These are phyloP conservation scores for Paraconiothyrium brasiliense DNA, from an alignment of 2,329 filamentous ascomycete genomes.

Conservation along the genomic window DNA sequence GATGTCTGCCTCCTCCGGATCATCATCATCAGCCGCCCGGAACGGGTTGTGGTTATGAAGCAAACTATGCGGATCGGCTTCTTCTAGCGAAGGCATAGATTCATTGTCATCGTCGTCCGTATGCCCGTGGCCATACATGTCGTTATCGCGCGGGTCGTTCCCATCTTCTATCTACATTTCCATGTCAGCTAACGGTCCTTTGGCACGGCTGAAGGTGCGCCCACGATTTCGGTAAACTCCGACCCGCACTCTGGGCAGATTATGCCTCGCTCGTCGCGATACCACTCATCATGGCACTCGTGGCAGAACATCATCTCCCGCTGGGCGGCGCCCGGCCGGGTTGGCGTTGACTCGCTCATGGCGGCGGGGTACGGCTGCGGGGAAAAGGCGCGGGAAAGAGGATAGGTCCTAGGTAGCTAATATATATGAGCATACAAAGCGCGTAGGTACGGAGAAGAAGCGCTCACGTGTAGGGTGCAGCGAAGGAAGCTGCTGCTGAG, in stretches of 20 bases:
- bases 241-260: slow-evolving; percentile 79
- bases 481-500: slow-evolving; percentile 20
- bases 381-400: slow-evolving; percentile 9
- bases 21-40: slow-evolving; percentile 46
- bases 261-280: slow-evolving; percentile 72
- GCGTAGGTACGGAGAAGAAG: neutral
- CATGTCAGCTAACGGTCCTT: slow-evolving; percentile 10
- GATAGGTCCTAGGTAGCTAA: slow-evolving; percentile 18
- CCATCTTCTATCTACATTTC: slow-evolving; percentile 59
- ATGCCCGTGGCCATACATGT: slow-evolving; percentile 30
- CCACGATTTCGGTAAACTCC: slow-evolving; percentile 87
- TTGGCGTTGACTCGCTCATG: slow-evolving; percentile 35
- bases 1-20: slow-evolving; percentile 61
- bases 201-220: slow-evolving; percentile 44
- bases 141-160: slow-evolving; percentile 69
- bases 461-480: slow-evolving; percentile 24
- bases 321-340: slow-evolving; percentile 32
- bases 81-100: slow-evolving; percentile 40
- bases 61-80: slow-evolving; percentile 35
- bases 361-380: slow-evolving; percentile 17
- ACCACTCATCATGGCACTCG: slow-evolving; percentile 82
- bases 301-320: slow-evolving; percentile 87
- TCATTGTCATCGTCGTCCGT: slow-evolving; percentile 40
- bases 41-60: slow-evolving; percentile 60
- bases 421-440: slow-evolving; percentile 14